Conservation (phyloP, 805 yeast species). For the Candida corydali region DNA sequence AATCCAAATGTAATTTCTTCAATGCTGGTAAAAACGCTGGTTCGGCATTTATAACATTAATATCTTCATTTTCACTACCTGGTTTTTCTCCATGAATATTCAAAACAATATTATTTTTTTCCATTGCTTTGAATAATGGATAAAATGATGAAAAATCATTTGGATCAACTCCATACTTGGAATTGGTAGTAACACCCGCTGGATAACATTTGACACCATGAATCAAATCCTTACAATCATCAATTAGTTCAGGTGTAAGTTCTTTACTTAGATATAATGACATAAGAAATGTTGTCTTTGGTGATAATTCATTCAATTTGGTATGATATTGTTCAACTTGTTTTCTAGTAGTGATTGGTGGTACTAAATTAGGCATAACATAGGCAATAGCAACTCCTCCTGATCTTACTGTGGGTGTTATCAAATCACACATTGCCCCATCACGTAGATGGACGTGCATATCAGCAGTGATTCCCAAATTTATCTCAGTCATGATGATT, state of each 20-base stretch:
- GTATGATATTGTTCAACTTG: conserved; percentile 67
- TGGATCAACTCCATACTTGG: conserved; percentile 86
- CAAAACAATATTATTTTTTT: conserved; percentile 68
- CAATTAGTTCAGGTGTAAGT: conserved; percentile 81
- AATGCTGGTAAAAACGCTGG: conserved; percentile 88
- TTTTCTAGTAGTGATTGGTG: conserved; percentile 80
- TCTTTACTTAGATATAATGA: conserved; percentile 76
- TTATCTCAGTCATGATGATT: conserved; percentile 32
- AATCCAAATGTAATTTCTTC: conserved; percentile 67
- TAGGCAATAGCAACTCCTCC: conserved; percentile 93
- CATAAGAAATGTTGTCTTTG: conserved; percentile 86
- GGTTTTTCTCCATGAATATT: conserved; percentile 97
- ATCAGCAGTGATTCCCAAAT: conserved; percentile 77
- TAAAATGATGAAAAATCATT: conserved; percentile 86
- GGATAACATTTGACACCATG: conserved; percentile 96
- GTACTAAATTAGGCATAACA: conserved; percentile 93
- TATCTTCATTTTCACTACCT: conserved; percentile 48
- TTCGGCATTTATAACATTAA: conserved; percentile 93
- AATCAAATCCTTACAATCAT: conserved; percentile 66
- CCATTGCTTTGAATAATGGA: conserved; percentile 87
- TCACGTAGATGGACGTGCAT: conserved; percentile 96
- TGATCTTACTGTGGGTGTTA: conserved; percentile 81
- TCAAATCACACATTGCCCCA: conserved; percentile 86
- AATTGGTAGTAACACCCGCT: conserved; percentile 99
- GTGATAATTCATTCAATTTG: conserved; percentile 60